These are phyloP conservation scores for Aspergillus carlsbadensis DNA, from an alignment of 495 filamentous ascomycete genomes.

Conservation along the genomic window DNA sequence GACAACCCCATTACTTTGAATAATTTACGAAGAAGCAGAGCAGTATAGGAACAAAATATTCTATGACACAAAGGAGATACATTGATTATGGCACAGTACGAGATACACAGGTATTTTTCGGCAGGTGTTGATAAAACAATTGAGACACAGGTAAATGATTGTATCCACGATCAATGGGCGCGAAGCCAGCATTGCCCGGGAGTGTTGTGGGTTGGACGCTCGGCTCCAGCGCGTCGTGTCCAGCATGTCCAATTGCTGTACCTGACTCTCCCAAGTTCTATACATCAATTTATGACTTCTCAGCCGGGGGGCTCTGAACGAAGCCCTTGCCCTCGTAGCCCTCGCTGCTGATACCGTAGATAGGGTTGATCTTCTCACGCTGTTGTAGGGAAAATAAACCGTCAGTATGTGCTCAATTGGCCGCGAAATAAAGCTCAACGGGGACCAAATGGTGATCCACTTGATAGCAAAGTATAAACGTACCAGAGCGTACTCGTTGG, in stretches of 20 bases:
- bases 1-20: too few relatives aligned
- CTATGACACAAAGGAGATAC: constrained; percentile 51
- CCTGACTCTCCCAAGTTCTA: constrained; percentile 28
- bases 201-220: constrained; percentile 12
- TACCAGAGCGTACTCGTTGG: constrained; percentile 90
- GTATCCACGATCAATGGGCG: constrained; percentile 17
- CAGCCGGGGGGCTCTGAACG: constrained; percentile 66
- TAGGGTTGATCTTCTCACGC: constrained; percentile 84
- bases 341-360: constrained; percentile 80
- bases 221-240: constrained; percentile 12
- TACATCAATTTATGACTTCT: constrained; percentile 37
- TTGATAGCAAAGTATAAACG: constrained; percentile 11
- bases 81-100: constrained; percentile 54
- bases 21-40: not conserved
- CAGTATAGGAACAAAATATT: constrained; percentile 24
- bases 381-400: constrained; percentile 34
- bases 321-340: constrained; percentile 78
- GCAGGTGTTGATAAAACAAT: constrained; percentile 38
- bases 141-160: constrained; percentile 31
- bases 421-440: not conserved
- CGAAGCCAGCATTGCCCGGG: constrained; percentile 20
- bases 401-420: constrained; percentile 10
- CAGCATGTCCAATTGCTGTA: constrained; percentile 19
- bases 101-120: constrained; percentile 47
- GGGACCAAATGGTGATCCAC: not conserved